These are phyloP conservation scores for Lachnellula subtilissima DNA, from an alignment of 2,329 filamentous ascomycete species.

Conservation along the genomic window DNA sequence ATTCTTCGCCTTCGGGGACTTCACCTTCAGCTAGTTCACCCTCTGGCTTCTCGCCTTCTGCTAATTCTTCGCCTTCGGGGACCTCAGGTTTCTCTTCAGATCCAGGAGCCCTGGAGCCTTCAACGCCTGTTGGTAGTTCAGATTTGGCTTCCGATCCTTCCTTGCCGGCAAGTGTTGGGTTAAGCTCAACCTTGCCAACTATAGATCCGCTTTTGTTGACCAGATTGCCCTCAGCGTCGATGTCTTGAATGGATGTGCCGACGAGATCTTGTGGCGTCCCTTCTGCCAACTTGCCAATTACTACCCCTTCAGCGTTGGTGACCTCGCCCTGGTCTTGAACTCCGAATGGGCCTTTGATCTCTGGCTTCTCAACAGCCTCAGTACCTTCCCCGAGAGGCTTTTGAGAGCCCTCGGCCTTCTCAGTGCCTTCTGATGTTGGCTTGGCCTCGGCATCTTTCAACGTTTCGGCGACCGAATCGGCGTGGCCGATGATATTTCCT, in stretches of 20 bases:
- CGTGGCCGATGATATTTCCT: constrained; percentile 42
- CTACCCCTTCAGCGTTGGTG: constrained; percentile 48
- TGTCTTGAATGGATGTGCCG: constrained; percentile 61
- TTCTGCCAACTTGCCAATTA: constrained; percentile 45
- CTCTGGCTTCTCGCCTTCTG: constrained; percentile 22
- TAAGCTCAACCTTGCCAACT: constrained; percentile 24
- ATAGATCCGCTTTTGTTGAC: constrained; percentile 45
- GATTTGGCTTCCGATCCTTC: constrained; percentile 30
- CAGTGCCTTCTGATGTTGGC: not conserved
- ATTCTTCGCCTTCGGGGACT: constrained; percentile 16
- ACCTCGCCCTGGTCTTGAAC: constrained; percentile 51
- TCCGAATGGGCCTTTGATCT: constrained; percentile 46
- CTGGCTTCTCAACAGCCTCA: constrained; percentile 34
- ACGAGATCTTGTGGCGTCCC: constrained; percentile 41
- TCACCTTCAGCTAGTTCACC: too few species aligned
- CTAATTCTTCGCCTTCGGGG: constrained; percentile 20
- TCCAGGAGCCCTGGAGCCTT: constrained; percentile 26
- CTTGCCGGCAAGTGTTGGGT: constrained; percentile 22
- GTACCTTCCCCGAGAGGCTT: constrained; percentile 13
- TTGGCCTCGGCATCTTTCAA: constrained; percentile 5
- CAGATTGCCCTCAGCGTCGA: constrained; percentile 54
- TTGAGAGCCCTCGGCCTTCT: constrained; percentile 1
- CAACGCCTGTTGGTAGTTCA: constrained; percentile 33
- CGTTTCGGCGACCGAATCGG: constrained; percentile 11
- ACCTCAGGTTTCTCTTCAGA: constrained; percentile 12